Conservation (phyloP, 805 yeast genomes). For the Yarrowia bubula region DNA sequence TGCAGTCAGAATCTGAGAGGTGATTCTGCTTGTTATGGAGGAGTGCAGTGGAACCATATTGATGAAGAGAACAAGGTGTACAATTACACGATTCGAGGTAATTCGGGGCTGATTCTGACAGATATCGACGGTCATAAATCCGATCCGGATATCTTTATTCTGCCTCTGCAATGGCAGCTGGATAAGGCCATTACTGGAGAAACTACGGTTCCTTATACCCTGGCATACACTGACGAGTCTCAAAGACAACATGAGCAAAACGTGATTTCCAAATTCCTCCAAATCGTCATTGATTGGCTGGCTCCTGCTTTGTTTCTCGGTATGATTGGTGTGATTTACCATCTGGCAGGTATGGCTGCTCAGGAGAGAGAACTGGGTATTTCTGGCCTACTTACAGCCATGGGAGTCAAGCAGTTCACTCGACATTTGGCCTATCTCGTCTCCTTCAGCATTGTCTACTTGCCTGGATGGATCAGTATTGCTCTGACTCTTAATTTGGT, state of each 20-base stretch:
- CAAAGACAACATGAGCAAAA: constrained; percentile 35
- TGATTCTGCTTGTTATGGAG: constrained; percentile 39
- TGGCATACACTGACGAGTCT: constrained; percentile 38
- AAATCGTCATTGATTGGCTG: constrained; percentile 35
- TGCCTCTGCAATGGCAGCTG: constrained; percentile 41
- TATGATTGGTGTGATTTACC: constrained; percentile 42
- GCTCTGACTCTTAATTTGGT: constrained; percentile 34
- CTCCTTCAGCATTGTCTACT: constrained; percentile 37
- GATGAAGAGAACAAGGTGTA: constrained; percentile 34
- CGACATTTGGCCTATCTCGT: constrained; percentile 36
- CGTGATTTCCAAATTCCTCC: constrained; percentile 36
- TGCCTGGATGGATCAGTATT: constrained; percentile 40
- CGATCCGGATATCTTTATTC: constrained; percentile 36
- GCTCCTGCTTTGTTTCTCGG: constrained; percentile 41
- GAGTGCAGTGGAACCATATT: constrained; percentile 39
- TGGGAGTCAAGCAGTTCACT: constrained; percentile 38
- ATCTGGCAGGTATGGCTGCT: constrained; percentile 39
- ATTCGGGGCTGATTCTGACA: constrained; percentile 37
- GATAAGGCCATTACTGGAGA: constrained; percentile 38
- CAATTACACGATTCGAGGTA: constrained; percentile 41
- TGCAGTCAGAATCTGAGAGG: constrained; percentile 40
- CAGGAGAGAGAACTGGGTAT: constrained; percentile 40
- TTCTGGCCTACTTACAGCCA: constrained; percentile 36
- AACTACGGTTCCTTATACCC: constrained; percentile 35
- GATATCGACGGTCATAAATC: constrained; percentile 36